These are phyloP conservation scores for Nicotiana knightiana DNA, from an alignment of 257 asterid genomes.

Conservation along the genomic window DNA sequence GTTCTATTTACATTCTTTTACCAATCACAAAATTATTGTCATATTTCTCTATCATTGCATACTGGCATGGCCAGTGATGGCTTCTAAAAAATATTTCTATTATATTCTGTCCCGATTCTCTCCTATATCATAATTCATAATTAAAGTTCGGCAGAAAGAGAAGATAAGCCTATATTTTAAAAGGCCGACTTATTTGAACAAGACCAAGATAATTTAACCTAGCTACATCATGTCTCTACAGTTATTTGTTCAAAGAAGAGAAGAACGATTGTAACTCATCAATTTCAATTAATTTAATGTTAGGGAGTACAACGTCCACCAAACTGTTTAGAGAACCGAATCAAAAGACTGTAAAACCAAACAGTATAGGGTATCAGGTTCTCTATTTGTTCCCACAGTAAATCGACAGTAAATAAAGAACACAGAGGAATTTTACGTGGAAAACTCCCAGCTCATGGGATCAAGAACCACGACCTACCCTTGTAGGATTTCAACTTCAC, in stretches of 20 bases:
- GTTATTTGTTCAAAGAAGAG: background rate
- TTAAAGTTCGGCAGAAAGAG: background rate
- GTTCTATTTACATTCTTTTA: background rate
- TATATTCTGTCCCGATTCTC: too few relatives aligned
- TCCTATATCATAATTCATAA: background rate
- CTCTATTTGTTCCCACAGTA: too few relatives aligned
- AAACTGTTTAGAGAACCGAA: too few relatives aligned
- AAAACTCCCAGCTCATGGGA: too few relatives aligned
- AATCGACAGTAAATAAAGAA: too few relatives aligned
- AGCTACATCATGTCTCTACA: background rate
- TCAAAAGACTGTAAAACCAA: too few relatives aligned
- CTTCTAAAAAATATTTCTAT: too few relatives aligned
- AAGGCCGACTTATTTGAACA: slow-evolving; percentile 4
- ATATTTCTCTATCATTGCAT: background rate
- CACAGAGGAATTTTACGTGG: too few relatives aligned
- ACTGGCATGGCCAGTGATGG: background rate
- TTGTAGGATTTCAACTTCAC: too few relatives aligned
- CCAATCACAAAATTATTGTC: background rate
- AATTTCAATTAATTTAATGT: too few relatives aligned
- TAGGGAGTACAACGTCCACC: background rate
- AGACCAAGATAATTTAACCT: background rate
- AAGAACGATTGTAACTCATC: background rate
- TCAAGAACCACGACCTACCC: too few relatives aligned
- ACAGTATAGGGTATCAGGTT: too few relatives aligned
- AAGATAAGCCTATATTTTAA: background rate